Evolutionary conservation across 805 yeast species (phyloP), one percentile per base, ranked within the genome.

Genomic region (Kregervanrija delftensis): DNA sequence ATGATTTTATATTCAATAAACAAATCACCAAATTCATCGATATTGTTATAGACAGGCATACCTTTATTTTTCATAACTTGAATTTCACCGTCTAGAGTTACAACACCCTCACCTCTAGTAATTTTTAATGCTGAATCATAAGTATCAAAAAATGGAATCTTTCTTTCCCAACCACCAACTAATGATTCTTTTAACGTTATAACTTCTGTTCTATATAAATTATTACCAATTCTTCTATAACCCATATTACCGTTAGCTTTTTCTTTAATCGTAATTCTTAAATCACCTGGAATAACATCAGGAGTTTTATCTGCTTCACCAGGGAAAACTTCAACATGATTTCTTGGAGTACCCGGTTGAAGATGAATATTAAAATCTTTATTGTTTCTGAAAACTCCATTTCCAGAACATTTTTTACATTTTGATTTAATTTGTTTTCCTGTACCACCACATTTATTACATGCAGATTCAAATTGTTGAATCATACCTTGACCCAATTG

Each of bases 401-500:
- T 49, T 2, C 99, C 99, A 11, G 70, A 62, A 64, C 99, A 93
- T 32, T 60, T 64, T 13, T 69, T 59, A 69, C 99, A 93, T 37
- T 72, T 72, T 51, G 83, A 69, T 39, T 74, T 68, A 35, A 87
- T 82, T 8, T 71, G 65, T 44, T 77, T 68, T 11, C 99, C 99
- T 37, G 72, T 67, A 33, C 98, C 98, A 10, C 68, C 66, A 71
- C 99, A 93, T 42, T 68, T 66, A 43, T 84, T 88, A 73, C 99
- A 93, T 3, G 73, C 71, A 37, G 80, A 74, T 60, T 86, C 91
- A 54, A 90, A 73, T 49, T 82, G 85, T 64, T 93, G 98, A 49
- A 86, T 68, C 88, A 93, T 86, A 8, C 90, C 90, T 5, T 95
- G 95, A 0, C 87, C 97, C 52, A 91, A 65, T 60, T 90, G 95